A percentile compares a stretch with the other conserved stretches of the same genome.
phyloP scores from a whole-genome alignment of 192 early-diverging fungal species.

The Podila verticillata region DNA sequence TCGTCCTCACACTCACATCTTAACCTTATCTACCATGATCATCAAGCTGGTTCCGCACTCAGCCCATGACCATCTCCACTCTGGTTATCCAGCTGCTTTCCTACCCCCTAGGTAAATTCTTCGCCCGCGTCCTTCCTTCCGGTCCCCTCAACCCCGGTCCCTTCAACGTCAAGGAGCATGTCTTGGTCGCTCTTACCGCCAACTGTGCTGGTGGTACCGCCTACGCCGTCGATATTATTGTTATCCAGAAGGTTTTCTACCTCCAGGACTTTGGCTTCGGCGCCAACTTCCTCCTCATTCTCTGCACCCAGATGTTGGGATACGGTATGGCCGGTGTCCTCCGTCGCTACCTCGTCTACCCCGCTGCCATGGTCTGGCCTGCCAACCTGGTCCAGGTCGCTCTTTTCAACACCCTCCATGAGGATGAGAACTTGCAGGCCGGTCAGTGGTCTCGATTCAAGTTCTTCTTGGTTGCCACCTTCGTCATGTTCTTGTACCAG shows the following conservation, averaged over 20 bases:
- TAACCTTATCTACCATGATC: not conserved
- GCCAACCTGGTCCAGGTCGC: conserved; percentile 66
- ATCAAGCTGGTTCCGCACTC: conserved; percentile 43
- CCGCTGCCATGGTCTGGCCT: conserved; percentile 91
- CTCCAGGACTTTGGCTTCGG: conserved; percentile 62
- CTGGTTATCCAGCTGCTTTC: conserved; percentile 48
- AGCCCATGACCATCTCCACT: conserved; percentile 23
- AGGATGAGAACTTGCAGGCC: conserved; percentile 37
- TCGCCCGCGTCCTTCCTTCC: conserved; percentile 66
- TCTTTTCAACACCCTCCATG: conserved; percentile 56
- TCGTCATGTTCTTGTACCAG: conserved; percentile 58
- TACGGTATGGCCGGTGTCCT: conserved; percentile 80
- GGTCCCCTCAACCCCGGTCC: conserved; percentile 42
- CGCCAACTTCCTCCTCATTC: conserved; percentile 61
- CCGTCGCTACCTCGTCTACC: conserved; percentile 84
- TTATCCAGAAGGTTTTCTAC: conserved; percentile 69
- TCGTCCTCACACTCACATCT: not conserved
- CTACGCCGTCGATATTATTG: conserved; percentile 68
- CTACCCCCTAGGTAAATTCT: conserved; percentile 40
- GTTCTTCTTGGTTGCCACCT: conserved; percentile 59
- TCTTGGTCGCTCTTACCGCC: conserved; percentile 64
- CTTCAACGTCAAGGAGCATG: conserved; percentile 79
- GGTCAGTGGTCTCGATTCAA: conserved; percentile 44
- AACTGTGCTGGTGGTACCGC: conserved; percentile 59
- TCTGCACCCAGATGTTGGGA: conserved; percentile 69